phyloP scores from a whole-genome alignment of 1,284 basidiomycete species.

The Malassezia brasiliensis region DNA sequence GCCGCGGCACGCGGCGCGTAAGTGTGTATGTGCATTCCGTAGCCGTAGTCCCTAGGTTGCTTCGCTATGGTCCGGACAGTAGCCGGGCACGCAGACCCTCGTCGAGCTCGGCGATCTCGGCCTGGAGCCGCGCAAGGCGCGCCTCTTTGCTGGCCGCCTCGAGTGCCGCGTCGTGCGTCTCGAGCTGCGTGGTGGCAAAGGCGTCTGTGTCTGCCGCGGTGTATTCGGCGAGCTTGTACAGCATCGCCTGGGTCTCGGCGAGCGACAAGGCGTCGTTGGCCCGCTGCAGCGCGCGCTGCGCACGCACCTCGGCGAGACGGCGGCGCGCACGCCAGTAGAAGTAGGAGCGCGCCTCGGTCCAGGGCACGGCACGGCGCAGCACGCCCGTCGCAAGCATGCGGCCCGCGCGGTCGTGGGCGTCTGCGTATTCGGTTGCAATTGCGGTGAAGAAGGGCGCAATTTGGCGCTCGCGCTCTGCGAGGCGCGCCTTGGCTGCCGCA shows the following conservation, averaged over 20 bases:
- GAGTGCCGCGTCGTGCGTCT: conserved; percentile 31
- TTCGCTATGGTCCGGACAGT: not conserved
- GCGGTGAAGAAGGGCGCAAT: conserved; percentile 85
- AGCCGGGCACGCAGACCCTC: conserved; percentile 26
- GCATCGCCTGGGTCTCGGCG: conserved; percentile 26
- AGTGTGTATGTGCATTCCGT: not conserved
- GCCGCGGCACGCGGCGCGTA: not conserved
- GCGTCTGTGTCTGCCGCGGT: conserved; percentile 32
- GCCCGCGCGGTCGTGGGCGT: conserved; percentile 87
- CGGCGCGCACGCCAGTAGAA: conserved; percentile 90
- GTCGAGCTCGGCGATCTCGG: conserved; percentile 38
- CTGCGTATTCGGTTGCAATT: conserved; percentile 85
- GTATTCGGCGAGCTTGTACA: conserved; percentile 23
- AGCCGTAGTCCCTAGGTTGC: not conserved
- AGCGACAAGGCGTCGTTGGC: conserved; percentile 45
- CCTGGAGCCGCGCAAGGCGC: conserved; percentile 30
- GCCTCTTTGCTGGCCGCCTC: conserved; percentile 28
- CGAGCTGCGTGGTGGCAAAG: conserved; percentile 33
- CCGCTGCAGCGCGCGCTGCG: conserved; percentile 26
- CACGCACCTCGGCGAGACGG: conserved; percentile 48
- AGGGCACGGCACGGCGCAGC: conserved; percentile 62
- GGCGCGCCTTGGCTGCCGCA: conserved; percentile 48
- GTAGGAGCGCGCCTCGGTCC: conserved; percentile 65
- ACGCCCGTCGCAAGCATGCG: conserved; percentile 94
- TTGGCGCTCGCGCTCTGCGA: conserved; percentile 70